Evolutionary conservation across 495 filamentous ascomycete genomes (phyloP).

Genomic region (Pseudotulostoma volvatum): DNA sequence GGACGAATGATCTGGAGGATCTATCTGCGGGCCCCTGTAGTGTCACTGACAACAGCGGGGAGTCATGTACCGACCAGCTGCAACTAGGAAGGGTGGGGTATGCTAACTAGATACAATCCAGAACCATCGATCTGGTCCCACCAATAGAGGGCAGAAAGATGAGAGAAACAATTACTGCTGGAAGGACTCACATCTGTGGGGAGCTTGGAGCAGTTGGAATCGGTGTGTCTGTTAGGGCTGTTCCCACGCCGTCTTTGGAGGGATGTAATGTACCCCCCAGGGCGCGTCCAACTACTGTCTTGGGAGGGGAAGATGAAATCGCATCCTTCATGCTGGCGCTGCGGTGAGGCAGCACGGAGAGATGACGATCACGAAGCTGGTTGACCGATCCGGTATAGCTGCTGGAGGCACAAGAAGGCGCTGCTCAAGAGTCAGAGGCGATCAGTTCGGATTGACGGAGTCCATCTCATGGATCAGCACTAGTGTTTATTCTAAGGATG

Average conservation of each 20-base stretch:
- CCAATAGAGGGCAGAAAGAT: no score
- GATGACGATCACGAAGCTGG: no score
- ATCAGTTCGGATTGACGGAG: no score
- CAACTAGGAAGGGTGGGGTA: no score
- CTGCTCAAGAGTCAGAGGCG: no score
- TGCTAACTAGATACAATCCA: no score
- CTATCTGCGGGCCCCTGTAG: no score
- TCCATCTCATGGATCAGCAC: no score
- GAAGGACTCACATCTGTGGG: constrained; percentile 46
- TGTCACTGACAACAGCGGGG: neutral
- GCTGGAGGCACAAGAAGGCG: neutral
- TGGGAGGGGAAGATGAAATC: constrained; percentile 14
- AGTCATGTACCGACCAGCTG: constrained; percentile 1
- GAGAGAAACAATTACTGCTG: constrained; percentile 3
- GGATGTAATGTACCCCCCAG: constrained; percentile 33
- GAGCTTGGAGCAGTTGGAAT: constrained; percentile 50
- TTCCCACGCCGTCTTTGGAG: constrained; percentile 37
- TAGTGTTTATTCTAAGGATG: no score
- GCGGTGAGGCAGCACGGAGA: neutral
- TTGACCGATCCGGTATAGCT: neutral
- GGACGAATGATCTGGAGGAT: no score
- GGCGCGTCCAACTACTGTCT: constrained; percentile 29
- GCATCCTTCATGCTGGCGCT: neutral
- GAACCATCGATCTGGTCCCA: no score
- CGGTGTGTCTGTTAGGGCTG: constrained; percentile 50